phyloP scores from a whole-genome alignment of 208 protist species.

The Leishmania turanica region DNA sequence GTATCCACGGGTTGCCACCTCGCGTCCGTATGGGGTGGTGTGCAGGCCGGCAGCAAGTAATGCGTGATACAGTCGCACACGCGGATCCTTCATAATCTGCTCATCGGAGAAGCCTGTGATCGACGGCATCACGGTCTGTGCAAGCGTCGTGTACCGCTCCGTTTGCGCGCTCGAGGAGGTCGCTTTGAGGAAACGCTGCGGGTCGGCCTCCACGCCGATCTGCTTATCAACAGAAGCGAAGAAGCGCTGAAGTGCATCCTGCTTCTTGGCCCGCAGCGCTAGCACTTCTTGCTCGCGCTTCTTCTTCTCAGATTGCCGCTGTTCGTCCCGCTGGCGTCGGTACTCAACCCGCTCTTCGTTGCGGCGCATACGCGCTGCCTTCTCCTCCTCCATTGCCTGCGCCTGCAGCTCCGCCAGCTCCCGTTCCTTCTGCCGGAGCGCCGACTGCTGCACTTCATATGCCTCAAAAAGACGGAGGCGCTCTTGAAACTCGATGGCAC shows the following conservation, averaged over 20 bases:
- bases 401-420: slow-evolving; percentile 34
- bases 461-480: slow-evolving; percentile 50
- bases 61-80: slow-evolving; percentile 79
- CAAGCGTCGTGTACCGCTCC: slow-evolving; percentile 44
- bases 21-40: slow-evolving; percentile 72
- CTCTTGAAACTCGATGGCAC: slow-evolving; percentile 60
- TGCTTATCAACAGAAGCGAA: slow-evolving; percentile 67
- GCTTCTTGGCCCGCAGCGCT: slow-evolving; percentile 47
- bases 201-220: slow-evolving; percentile 66
- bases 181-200: slow-evolving; percentile 51
- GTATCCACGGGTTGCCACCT: slow-evolving; percentile 66
- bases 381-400: slow-evolving; percentile 42
- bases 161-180: slow-evolving; percentile 68
- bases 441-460: slow-evolving; percentile 42
- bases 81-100: slow-evolving; percentile 80
- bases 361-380: slow-evolving; percentile 37
- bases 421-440: slow-evolving; percentile 51
- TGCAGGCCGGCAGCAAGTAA: slow-evolving; percentile 79
- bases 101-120: slow-evolving; percentile 72
- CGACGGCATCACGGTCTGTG: slow-evolving; percentile 30
- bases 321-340: slow-evolving; percentile 50
- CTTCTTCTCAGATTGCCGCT: slow-evolving; percentile 36
- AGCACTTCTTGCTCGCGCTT: slow-evolving; percentile 44
- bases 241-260: slow-evolving; percentile 66
- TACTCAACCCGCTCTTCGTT: slow-evolving; percentile 65